Percentiles rank a stretch among this genome's conserved stretches.
Evolutionary conservation across 495 filamentous ascomycete species (phyloP).

Genomic region (Beverwykella pulmonaria): DNA sequence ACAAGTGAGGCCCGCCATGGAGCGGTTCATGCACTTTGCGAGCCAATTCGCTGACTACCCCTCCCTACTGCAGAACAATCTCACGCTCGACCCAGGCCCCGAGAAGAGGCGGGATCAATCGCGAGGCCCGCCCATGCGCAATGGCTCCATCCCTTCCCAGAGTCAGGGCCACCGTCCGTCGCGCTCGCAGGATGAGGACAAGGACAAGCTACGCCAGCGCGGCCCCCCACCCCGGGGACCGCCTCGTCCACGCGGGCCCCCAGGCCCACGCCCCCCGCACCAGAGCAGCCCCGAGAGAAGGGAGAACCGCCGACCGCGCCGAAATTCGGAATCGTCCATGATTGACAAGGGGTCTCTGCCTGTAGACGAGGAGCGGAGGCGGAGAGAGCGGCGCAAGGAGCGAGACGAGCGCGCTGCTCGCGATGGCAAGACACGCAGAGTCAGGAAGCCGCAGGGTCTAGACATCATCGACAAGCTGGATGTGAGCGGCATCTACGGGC

Average conservation of each 20-base stretch:
- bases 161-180: constrained; percentile 39
- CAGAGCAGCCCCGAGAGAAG: constrained; percentile 52
- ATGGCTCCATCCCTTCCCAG: constrained; percentile 35
- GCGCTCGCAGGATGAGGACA: constrained; percentile 44
- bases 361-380: constrained; percentile 74
- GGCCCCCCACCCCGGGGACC: constrained; percentile 31
- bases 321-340: constrained; percentile 94
- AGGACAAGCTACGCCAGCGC: constrained; percentile 42
- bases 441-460: constrained; percentile 62
- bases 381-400: constrained; percentile 73
- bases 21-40: constrained; percentile 41
- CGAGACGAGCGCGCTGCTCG: constrained; percentile 60
- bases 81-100: constrained; percentile 41
- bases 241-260: constrained; percentile 42
- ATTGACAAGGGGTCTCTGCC: constrained; percentile 66
- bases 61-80: constrained; percentile 42
- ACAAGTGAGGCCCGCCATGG: constrained; percentile 27
- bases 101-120: constrained; percentile 8
- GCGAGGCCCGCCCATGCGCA: constrained; percentile 31
- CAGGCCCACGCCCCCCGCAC: constrained; percentile 47
- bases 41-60: constrained; percentile 48
- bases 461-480: constrained; percentile 98
- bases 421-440: constrained; percentile 51
- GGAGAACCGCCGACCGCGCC: constrained; percentile 62
- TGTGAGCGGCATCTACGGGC: constrained; percentile 94